A percentile compares a stretch with the other conserved stretches of the same genome.
Conservation (phyloP, 768 basidiomycete genomes). For the Lepiota brunneoincarnata region DNA sequence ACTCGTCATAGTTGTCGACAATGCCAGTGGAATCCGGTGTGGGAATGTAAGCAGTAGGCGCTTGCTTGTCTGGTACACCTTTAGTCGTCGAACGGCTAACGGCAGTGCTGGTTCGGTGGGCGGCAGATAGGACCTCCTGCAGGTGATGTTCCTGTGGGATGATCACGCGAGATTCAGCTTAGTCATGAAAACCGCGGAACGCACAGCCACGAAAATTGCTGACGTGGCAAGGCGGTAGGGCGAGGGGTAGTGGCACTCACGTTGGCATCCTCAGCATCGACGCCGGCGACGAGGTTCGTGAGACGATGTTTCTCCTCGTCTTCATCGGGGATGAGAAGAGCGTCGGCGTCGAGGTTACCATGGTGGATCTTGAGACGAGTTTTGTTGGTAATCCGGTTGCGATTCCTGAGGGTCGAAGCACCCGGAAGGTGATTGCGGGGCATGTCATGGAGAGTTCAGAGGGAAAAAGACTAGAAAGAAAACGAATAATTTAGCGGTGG, state of each 20-base stretch:
- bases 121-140: slow-evolving; percentile 47
- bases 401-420: slow-evolving; percentile 78
- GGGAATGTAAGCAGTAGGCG: slow-evolving; percentile 77
- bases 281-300: slow-evolving; percentile 74
- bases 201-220: slow-evolving; percentile 45
- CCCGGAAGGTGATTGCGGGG: slow-evolving; percentile 78
- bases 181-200: slow-evolving; percentile 48
- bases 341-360: slow-evolving; percentile 79
- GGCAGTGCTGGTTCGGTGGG: slow-evolving; percentile 26
- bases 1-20: slow-evolving; percentile 71
- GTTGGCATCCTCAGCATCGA: slow-evolving; percentile 92
- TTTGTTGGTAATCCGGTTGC: slow-evolving; percentile 92
- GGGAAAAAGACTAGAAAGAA: slow-evolving; percentile 25
- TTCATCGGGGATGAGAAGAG: slow-evolving; percentile 80
- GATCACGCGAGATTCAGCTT: slow-evolving; percentile 35
- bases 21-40: slow-evolving; percentile 87
- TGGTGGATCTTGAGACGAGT: slow-evolving; percentile 82
- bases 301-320: slow-evolving; percentile 82
- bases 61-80: slow-evolving; percentile 31
- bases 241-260: slow-evolving; percentile 51
- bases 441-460: slow-evolving; percentile 74
- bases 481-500: slow-evolving; percentile 36
- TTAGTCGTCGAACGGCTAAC: slow-evolving; percentile 20
- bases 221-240: slow-evolving; percentile 33
- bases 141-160: slow-evolving; percentile 50